Conservation (phyloP, 306 rosid species). For the Fagus sylvatica region DNA sequence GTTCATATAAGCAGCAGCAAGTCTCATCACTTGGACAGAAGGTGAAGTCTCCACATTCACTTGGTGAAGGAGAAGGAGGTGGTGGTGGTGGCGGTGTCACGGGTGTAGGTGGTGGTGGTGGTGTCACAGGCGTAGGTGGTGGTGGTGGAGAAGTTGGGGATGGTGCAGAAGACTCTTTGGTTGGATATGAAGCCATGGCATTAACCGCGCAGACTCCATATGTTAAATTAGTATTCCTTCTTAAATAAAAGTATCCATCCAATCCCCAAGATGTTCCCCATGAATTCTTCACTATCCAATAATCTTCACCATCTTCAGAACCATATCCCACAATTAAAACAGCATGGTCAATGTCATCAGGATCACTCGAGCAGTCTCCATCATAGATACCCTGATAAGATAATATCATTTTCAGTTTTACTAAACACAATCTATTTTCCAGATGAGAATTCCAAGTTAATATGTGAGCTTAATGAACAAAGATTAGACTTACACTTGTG, state of each 20-base stretch:
- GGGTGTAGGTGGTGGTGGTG: slow-evolving; percentile 20
- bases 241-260: slow-evolving; percentile 59
- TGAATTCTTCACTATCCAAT: slow-evolving; percentile 84
- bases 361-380: slow-evolving; percentile 71
- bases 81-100: slow-evolving; percentile 37
- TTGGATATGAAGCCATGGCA: slow-evolving; percentile 76
- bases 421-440: neutral
- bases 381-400: slow-evolving; percentile 71
- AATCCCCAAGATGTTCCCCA: slow-evolving; percentile 88
- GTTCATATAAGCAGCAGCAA: slow-evolving; percentile 60
- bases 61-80: slow-evolving; percentile 69
- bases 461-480: neutral
- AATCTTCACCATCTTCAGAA: slow-evolving; percentile 64
- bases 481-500: slow-evolving; percentile 54
- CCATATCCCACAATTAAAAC: slow-evolving; percentile 71
- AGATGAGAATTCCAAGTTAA: neutral
- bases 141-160: slow-evolving; percentile 61
- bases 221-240: slow-evolving; percentile 51
- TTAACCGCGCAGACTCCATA: slow-evolving; percentile 79
- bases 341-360: slow-evolving; percentile 75
- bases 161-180: slow-evolving; percentile 60
- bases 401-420: neutral
- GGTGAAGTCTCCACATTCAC: slow-evolving; percentile 63
- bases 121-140: slow-evolving; percentile 32
- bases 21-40: slow-evolving; percentile 63